Base-by-base conservation (phyloP, 2,329 filamentous ascomycete genomes). In the Monosporascus ibericus region DNA sequence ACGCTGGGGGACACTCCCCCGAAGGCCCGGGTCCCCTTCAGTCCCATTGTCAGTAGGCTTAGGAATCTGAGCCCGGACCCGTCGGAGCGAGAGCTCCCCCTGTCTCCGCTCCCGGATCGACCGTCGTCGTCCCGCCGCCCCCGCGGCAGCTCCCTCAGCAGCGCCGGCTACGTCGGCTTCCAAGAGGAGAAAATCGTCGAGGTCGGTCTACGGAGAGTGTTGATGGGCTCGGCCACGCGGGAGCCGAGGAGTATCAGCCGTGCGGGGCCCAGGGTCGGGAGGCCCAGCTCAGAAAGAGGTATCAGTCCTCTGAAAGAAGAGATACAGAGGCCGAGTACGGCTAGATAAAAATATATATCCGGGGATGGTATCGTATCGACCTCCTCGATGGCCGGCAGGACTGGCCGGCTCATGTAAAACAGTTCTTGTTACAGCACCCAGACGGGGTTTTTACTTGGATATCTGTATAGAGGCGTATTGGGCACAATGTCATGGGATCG, bases 111-210 rank as follows among this genome's bases (percentile, higher is more conserved):
- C 9, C 46, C 30, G 6, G 20, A 20, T 25, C 18, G 25, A 6
- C 34, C 48, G 8, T 44, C 50, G 5, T 47, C 50, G 11, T 34
- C 30, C 30, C 30, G 30, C 8, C 55, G 54, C 17, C 34, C 56
- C 14, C 56, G 58, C 15, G 61, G 60, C 52, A 58, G 56, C 36
- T 67, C 64, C 0, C 64, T 68, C 48, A 63, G 66, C 52, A 66
- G 64, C 54, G 64, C 65, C 2, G 65, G 63, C 20, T 55, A 66
- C 22, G 59, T 68, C 8, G 64, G 66, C 27, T 62, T 68, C 51
- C 58, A 60, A 47, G 65, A 63, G 37, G 60, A 62, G 52, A 58
- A 60, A 30, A 58, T 61, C 47, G 58, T 61, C 40, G 55, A 58
- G 17, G 51, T 66, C 2, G 62, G 58, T 17, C 47, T 64, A 20